Evolutionary conservation across 2,329 filamentous ascomycete genomes (phyloP), one percentile per base, ranked within the genome.

Genomic region (Fusarium sp.): DNA sequence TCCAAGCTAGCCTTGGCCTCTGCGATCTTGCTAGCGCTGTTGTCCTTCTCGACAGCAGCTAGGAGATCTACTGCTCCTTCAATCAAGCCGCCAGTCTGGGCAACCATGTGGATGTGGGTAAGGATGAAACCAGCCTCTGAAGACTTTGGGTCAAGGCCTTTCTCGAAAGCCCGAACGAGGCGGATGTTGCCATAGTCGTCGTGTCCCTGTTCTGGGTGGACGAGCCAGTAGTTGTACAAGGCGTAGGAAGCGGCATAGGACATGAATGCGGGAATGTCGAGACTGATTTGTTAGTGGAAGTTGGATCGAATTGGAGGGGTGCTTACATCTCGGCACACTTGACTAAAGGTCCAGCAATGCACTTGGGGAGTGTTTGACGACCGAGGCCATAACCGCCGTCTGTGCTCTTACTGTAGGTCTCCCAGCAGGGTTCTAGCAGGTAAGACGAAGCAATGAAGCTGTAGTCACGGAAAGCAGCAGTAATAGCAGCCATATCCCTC

Each of bases 81-180:
- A 46, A 97, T 89, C 2, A 98, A 84, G 1, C 89, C 87, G 1
- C 91, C 91, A 1, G 94, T 94, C 79, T 97, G 89, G 76, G 90
- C 90, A 49, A 97, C 95, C 94, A 97, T 98, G 79, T 96, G 93
- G 51, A 98, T 90, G 78, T 97, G 95, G 6, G 96, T 94, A 14
- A 97, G 87, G n/a, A 97, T 93, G 77, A 98, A 97, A 49, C 95
- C 95, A 1, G 95, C 95, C 79, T 97, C 95, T 9, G 94, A 97
- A 5, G 93, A 96, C 32, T 86, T 86, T 1, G 92, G 92, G 77
- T 97, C 92, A 10, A 97, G 88, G 15, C 95, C 95, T 73, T 91
- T 88, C 80, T 97, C 94, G 74, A 97, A 98, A 24, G 93, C 95
- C 35, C 95, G 92, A 75, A 97, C 90, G 32, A 97, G 88, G 13